Conservation (phyloP, 2,329 filamentous ascomycete genomes). For the Fusarium nanum region DNA sequence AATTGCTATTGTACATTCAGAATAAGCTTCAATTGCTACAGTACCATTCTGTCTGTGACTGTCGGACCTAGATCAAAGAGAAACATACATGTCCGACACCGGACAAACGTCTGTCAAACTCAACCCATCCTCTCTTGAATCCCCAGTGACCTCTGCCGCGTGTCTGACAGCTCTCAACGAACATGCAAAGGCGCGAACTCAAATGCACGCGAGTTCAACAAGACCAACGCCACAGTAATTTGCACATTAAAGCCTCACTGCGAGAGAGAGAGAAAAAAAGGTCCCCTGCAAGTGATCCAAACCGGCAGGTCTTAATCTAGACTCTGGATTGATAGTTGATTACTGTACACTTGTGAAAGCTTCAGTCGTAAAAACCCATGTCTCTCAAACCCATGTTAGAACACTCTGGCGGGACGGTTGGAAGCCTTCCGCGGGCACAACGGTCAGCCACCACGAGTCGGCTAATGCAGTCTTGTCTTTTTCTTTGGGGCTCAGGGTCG, state of each 20-base stretch:
- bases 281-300: conserved; percentile 29
- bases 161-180: conserved; percentile 30
- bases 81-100: conserved; percentile 28
- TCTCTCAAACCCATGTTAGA: neutral
- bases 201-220: conserved; percentile 30
- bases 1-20: neutral
- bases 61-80: too few relatives aligned
- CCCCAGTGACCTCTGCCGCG: neutral
- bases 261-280: conserved; percentile 14
- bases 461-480: conserved; percentile 40
- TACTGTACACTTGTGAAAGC: conserved; percentile 4
- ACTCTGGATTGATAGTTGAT: neutral
- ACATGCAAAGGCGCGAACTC: conserved; percentile 31
- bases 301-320: conserved; percentile 25
- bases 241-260: conserved; percentile 23
- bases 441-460: conserved; percentile 26
- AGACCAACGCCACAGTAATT: conserved; percentile 24
- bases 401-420: conserved; percentile 36
- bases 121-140: neutral
- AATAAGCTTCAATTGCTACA: too few relatives aligned
- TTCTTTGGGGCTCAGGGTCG: conserved; percentile 32
- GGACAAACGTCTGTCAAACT: conserved; percentile 8
- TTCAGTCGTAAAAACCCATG: conserved; percentile 3
- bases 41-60: too few relatives aligned
- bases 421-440: conserved; percentile 39